phyloP scores from a whole-genome alignment of 331 rosid genomes.

The Cydonia oblonga region DNA sequence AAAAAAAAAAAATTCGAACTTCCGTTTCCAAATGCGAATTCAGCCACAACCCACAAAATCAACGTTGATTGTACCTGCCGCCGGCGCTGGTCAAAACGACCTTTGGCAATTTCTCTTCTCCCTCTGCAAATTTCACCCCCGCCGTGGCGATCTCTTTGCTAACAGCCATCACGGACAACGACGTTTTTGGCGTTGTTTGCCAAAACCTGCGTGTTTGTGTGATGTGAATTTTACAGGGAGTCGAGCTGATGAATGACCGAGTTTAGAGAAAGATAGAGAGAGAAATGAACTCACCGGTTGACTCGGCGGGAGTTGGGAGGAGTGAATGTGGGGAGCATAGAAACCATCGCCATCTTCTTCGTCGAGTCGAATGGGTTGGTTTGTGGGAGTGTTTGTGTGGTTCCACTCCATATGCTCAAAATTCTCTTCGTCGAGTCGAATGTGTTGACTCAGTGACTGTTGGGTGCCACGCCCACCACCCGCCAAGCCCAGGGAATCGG shows the following conservation, averaged over 20 bases:
- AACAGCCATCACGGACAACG: slow-evolving; percentile 36
- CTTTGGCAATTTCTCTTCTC: slow-evolving; percentile 77
- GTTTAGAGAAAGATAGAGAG: no score
- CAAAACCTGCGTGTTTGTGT: not conserved
- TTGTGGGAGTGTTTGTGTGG: not conserved
- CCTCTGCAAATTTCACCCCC: slow-evolving; percentile 61
- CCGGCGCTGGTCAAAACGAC: slow-evolving; percentile 57
- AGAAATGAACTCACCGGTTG: slow-evolving; percentile 29
- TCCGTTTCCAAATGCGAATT: not conserved
- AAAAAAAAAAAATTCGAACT: not conserved
- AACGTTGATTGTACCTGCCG: slow-evolving; percentile 79
- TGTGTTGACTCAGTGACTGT: no score
- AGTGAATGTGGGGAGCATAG: slow-evolving; percentile 30
- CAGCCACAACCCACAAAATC: not conserved
- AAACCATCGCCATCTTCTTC: slow-evolving; percentile 25
- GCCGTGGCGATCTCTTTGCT: slow-evolving; percentile 25
- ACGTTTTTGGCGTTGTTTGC: slow-evolving; percentile 9
- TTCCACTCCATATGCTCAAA: not conserved
- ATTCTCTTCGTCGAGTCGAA: no score
- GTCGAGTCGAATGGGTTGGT: not conserved
- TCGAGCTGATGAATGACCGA: not conserved
- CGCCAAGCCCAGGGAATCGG: not conserved
- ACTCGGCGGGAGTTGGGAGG: slow-evolving; percentile 31
- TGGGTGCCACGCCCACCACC: not conserved
- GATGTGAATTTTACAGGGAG: not conserved